Conservation (phyloP, 2,329 filamentous ascomycete genomes). For the Ceratocystis eucalypticola region DNA sequence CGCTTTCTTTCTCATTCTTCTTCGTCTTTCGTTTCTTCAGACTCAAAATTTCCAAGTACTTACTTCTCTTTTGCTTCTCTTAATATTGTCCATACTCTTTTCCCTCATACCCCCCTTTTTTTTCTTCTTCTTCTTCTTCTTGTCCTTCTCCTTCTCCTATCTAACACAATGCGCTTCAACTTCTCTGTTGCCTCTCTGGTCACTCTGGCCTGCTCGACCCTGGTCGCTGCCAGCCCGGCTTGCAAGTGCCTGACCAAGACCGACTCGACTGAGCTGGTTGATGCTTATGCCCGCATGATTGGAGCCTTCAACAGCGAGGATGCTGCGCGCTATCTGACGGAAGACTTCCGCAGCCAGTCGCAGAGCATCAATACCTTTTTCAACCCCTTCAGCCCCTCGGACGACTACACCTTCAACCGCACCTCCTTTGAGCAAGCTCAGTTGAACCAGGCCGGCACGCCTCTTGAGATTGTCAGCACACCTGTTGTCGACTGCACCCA, state of each 20-base stretch:
- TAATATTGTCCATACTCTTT: no score
- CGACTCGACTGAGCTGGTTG: slow-evolving; percentile 17
- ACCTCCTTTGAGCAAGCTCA: slow-evolving; percentile 18
- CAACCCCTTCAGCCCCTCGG: slow-evolving; percentile 12
- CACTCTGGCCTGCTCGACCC: slow-evolving; percentile 13
- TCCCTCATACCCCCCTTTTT: not conserved
- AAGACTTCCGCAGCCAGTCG: slow-evolving; percentile 19
- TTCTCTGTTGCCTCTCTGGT: slow-evolving; percentile 11
- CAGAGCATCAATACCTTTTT: slow-evolving; percentile 21
- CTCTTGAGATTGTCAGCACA: slow-evolving; percentile 11
- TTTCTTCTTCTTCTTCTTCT: not conserved
- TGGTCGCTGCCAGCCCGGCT: slow-evolving; percentile 11
- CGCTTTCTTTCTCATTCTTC: slow-evolving; percentile 7
- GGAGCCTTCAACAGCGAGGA: slow-evolving; percentile 40
- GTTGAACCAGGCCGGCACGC: slow-evolving; percentile 13
- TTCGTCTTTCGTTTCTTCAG: not conserved
- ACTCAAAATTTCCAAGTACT: not conserved
- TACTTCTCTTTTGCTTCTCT: not conserved
- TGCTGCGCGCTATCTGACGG: slow-evolving; percentile 18
- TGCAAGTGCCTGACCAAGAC: slow-evolving; percentile 20
- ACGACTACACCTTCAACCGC: slow-evolving; percentile 20
- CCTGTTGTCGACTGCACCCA: slow-evolving; percentile 19
- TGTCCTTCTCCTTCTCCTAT: not conserved
- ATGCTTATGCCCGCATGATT: slow-evolving; percentile 36
- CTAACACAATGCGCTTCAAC: slow-evolving; percentile 18